A percentile compares a stretch with the other conserved stretches of the same genome.
These are phyloP conservation scores for Carex sylvatica DNA, from an alignment of 202 grass and related monocot species.

Conservation along the genomic window DNA sequence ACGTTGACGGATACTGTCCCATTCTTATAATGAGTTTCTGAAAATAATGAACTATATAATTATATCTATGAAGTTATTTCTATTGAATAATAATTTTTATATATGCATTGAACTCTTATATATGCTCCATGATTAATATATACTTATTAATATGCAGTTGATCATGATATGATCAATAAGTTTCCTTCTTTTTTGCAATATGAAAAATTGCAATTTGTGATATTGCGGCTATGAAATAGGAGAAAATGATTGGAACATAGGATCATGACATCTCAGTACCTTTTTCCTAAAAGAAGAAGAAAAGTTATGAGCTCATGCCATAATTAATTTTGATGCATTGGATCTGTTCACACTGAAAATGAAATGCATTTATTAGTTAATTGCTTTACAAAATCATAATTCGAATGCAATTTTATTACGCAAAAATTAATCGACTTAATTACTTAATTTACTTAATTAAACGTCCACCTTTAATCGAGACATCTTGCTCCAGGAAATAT, in stretches of 20 bases:
- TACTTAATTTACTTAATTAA: not conserved
- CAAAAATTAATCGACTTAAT: not conserved
- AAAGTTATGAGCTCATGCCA: conserved; percentile 12
- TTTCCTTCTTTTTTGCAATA: not conserved
- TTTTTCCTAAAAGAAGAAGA: not conserved
- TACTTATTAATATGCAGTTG: not conserved
- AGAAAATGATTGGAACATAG: conserved; percentile 2
- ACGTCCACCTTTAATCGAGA: no score
- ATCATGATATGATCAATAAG: not conserved
- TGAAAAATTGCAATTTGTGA: not conserved
- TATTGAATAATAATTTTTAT: not conserved
- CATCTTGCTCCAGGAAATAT: no score
- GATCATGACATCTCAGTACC: not conserved
- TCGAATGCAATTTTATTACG: not conserved
- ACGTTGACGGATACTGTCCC: no score
- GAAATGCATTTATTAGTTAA: not conserved
- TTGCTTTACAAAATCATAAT: not conserved
- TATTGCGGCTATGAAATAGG: conserved; percentile 5
- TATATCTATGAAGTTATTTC: no score
- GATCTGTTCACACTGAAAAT: conserved; percentile 14
- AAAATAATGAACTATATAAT: not conserved
- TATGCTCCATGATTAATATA: not conserved
- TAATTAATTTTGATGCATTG: not conserved
- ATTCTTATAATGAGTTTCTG: not conserved
- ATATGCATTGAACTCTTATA: not conserved